phyloP scores from a whole-genome alignment of 345 rosid species.

The Cardamine resedifolia region DNA sequence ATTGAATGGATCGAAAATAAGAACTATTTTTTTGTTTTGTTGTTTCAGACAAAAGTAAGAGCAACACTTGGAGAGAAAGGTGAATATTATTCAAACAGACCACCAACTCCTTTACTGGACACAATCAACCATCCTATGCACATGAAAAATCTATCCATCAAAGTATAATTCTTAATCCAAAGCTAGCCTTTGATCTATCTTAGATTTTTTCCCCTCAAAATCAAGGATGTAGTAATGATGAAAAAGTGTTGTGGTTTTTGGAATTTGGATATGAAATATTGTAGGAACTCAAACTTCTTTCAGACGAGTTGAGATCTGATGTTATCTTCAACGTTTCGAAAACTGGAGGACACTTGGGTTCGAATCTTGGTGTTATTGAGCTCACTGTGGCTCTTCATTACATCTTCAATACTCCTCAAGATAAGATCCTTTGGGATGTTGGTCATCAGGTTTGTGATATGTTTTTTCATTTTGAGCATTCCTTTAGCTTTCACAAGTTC shows the following conservation, averaged over 20 bases:
- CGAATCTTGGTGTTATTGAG: background rate
- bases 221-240: too few species aligned
- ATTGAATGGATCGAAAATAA: background rate
- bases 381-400: background rate
- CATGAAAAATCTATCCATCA: slow-evolving; percentile 63
- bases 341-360: background rate
- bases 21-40: background rate
- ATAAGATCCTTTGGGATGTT: background rate
- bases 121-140: slow-evolving; percentile 69
- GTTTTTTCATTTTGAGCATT: background rate
- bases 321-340: background rate
- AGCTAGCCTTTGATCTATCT: background rate
- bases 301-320: background rate
- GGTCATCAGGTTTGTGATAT: slow-evolving; percentile 48
- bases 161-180: slow-evolving; percentile 37
- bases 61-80: slow-evolving; percentile 6
- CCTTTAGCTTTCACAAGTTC: background rate
- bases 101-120: slow-evolving; percentile 69
- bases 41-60: background rate
- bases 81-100: slow-evolving; percentile 39
- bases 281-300: background rate
- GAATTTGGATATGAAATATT: slow-evolving; percentile 39
- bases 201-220: background rate
- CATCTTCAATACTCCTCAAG: background rate
- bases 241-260: slow-evolving; percentile 59